Evolutionary conservation across 2,329 filamentous ascomycete genomes (phyloP), one percentile per base, ranked within the genome.

Genomic region (Pseudogymnoascus sp.): DNA sequence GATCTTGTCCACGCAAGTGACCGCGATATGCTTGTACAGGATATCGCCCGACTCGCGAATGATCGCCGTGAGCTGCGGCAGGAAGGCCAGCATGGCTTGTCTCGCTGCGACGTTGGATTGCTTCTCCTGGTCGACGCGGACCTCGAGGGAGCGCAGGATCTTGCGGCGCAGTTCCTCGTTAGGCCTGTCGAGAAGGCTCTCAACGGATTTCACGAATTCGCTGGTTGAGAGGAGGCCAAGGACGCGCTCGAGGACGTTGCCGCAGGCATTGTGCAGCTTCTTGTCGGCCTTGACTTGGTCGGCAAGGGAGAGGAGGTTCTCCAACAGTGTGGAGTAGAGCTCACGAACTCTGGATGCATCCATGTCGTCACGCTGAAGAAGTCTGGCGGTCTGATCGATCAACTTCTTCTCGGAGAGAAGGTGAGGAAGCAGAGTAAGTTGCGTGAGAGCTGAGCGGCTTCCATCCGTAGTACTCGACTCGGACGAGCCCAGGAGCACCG

Each of bases 1-100:
- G 66, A 99, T 95, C 74, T 91, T 90, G 76, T 97, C 92, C 49
- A 97, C 88, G 69, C 93, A 97, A 36, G 87, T 86, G 65, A 99
- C 87, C 1, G 92, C 90, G 9, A 90, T 91, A 69, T 92, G 88
- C 75, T 93, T 92, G 73, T 94, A 88, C 28, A 85, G 81, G 61
- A 88, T 83, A 67, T 94, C 87, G 33, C 82, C 78, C 5, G 89
- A 88, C 59, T 88, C 83, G 62, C 87, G 80, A 64, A 99, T 84
- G 52, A 95, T 89, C 19, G 83, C 81, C 16, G 90, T 90, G 65
- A 96, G 81, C 67, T 88, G 88, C 9, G 90, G 87, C 67, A 96
- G 72, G 79, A 97, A 94, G 9, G 86, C 83, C 36, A 96, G 80
- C 70, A 96, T 79, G 0, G 88, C 86, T 58, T 81, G 79, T 64